Conservation (phyloP, 148 eudicot species). For the Euryodendron excelsum region DNA sequence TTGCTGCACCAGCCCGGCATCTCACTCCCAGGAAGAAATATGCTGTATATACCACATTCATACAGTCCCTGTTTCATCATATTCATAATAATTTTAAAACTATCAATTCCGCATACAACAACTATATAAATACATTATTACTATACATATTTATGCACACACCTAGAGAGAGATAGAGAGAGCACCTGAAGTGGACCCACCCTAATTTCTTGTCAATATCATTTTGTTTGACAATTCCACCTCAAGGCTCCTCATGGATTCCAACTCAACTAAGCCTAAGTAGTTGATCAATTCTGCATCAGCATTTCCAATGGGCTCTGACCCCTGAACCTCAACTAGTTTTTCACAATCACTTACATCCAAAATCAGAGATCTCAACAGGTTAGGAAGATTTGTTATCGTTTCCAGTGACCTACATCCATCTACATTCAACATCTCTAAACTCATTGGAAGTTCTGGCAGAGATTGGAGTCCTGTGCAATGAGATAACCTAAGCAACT, state of each 20-base stretch:
- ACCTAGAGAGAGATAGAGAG: background rate
- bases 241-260: slow-evolving; percentile 5
- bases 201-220: background rate
- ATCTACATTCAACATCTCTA: background rate
- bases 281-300: background rate
- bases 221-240: background rate
- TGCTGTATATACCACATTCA: slow-evolving; percentile 16
- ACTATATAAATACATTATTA: background rate
- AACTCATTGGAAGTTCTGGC: background rate
- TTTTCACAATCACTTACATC: background rate
- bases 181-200: slow-evolving; percentile 1
- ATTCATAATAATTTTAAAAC: background rate
- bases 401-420: background rate
- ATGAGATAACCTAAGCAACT: background rate
- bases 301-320: background rate
- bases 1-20: slow-evolving; percentile 4
- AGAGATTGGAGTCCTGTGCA: background rate
- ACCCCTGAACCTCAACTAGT: slow-evolving; percentile 5
- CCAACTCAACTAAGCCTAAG: background rate
- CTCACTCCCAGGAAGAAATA: background rate
- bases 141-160: no score
- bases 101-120: background rate
- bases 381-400: background rate
- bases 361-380: background rate
- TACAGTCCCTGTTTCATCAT: slow-evolving; percentile 7